Conservation (phyloP, 257 asterid genomes). For the Solanum ossicruentum region DNA sequence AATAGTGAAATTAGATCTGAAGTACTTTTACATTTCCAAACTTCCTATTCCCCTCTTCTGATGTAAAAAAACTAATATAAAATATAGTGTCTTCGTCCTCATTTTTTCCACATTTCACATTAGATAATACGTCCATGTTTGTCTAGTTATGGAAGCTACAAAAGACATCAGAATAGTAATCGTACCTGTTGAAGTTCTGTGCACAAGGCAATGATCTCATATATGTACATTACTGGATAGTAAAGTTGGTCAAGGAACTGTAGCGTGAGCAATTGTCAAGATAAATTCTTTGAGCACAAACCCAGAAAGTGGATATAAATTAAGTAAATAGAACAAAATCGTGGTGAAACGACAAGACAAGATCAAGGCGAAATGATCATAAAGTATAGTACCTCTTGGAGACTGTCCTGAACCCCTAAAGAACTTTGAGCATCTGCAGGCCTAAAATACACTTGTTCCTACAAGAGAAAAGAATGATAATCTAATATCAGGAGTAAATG, state of each 20-base stretch:
- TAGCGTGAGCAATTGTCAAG: neutral
- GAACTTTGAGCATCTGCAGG: neutral
- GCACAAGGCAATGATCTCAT: neutral
- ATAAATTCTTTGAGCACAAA: neutral
- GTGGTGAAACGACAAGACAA: neutral
- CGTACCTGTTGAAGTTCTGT: neutral
- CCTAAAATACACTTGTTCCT: neutral
- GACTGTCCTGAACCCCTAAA: neutral
- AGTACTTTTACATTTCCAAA: neutral
- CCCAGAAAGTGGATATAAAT: neutral
- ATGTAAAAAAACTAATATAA: neutral
- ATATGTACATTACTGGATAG: neutral
- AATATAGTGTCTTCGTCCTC: neutral
- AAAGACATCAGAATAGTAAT: neutral
- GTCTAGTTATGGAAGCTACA: neutral
- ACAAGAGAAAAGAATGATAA: neutral
- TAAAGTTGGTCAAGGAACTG: neutral
- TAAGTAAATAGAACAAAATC: neutral
- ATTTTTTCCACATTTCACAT: neutral
- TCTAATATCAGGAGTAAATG: neutral
- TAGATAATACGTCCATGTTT: neutral
- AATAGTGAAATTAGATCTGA: neutral
- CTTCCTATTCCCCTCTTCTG: neutral
- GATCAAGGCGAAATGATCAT: neutral
- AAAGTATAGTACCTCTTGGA: neutral